Evolutionary conservation across 371 early-diverging fungal species (phyloP), one percentile per base, ranked within the genome.

Genomic region (Polyrhizophydium stewartii): DNA sequence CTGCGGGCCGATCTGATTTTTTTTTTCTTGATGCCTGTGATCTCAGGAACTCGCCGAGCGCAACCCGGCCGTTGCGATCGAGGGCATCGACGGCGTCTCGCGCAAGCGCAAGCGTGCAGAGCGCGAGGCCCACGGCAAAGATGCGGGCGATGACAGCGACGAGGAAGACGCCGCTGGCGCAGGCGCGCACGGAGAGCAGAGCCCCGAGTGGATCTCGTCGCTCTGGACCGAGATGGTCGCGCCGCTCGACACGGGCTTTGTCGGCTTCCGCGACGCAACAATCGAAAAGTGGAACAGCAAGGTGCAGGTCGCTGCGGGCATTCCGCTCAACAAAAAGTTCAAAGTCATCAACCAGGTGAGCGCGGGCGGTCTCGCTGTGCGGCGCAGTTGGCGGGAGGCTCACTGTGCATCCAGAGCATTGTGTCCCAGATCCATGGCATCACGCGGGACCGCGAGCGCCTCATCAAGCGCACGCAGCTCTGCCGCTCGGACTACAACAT

Each of bases 211-310:
- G 13, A 3, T 59, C 9, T 45, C 47, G 40, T 1, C 43, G 13
- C 27, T 62, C 19, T 68, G 68, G 66, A 31, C 32, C 2, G 52
- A 63, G 1, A 53, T 68, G 24, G n/a, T 38, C 35, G 53, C 64
- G 1, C 22, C 49, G 3, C 37, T 76, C n/a, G 70, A 68, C 56
- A 35, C 55, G 53, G 79, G 80, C 6, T 90, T 91, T 64, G 67
- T 75, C 17, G 80, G 88, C 1, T 96, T 79, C 78, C 90, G 92
- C 30, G 83, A 92, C 67, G 77, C 81, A 56, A 92, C 92, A 1
- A 76, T 97, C 50, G 93, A 93, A 46, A 95, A 94, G 67, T 97
- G 97, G 97, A 86, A 87, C 66, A 85, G 84, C 73, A 93, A 92
- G 70, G 90, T 94, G 6, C 89, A 90, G 63, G 78, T 85, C 1